A percentile compares a stretch with the other conserved stretches of the same genome.
These are phyloP conservation scores for Globisporangium uncinulatum DNA, from an alignment of 352 stramenopile species.

Conservation along the genomic window DNA sequence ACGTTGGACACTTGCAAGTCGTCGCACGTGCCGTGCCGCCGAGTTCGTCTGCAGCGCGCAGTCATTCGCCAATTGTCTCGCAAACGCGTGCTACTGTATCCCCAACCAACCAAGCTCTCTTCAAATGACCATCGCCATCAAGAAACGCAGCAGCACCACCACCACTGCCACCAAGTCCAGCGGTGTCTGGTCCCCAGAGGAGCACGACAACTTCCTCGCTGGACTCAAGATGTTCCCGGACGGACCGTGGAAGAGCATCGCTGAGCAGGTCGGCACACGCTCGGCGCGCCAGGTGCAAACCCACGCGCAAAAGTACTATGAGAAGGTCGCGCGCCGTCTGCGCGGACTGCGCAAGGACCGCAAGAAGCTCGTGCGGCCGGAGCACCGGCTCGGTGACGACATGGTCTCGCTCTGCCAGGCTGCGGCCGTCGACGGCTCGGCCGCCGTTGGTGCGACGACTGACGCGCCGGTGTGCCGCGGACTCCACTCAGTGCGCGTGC, in stretches of 20 bases:
- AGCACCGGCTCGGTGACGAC: constrained; percentile 30
- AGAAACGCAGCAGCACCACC: not conserved
- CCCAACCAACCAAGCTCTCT: not conserved
- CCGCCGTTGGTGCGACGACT: constrained; percentile 1
- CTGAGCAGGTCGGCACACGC: constrained; percentile 20
- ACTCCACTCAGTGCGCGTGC: constrained; percentile 4
- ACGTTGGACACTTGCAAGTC: no score
- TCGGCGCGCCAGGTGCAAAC: constrained; percentile 66
- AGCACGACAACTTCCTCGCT: constrained; percentile 29
- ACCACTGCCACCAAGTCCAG: constrained; percentile 1
- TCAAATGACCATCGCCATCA: not conserved
- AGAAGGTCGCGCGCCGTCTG: constrained; percentile 60
- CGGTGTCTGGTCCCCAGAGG: constrained; percentile 33
- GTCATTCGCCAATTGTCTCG: not conserved
- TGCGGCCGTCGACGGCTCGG: constrained; percentile 15
- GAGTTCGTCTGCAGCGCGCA: no score
- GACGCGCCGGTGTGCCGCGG: constrained; percentile 5
- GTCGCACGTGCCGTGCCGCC: no score
- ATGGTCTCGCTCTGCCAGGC: not conserved
- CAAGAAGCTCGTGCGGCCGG: constrained; percentile 33
- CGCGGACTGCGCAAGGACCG: constrained; percentile 55
- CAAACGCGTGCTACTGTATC: not conserved
- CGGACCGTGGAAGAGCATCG: constrained; percentile 27
- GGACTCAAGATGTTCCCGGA: constrained; percentile 18
- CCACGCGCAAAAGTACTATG: constrained; percentile 54